Conservation (phyloP, 1,139 yeast species). For the Candida gigantensis region DNA sequence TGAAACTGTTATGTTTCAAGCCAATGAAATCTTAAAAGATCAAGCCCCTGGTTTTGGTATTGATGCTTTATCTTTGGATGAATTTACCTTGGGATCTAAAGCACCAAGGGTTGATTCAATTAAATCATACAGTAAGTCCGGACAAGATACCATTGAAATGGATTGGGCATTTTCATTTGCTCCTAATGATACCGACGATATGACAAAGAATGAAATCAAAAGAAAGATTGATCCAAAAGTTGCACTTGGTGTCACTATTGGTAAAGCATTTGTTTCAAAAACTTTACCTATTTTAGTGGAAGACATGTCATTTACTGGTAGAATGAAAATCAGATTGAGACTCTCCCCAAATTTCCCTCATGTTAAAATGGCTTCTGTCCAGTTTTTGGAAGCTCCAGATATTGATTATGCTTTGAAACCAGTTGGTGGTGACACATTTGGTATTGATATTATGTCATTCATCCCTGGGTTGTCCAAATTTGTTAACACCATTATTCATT, state of each 20-base stretch:
- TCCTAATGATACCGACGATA: constrained; percentile 78
- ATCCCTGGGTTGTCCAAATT: constrained; percentile 78
- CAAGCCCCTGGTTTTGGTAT: constrained; percentile 83
- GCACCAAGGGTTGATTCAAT: constrained; percentile 74
- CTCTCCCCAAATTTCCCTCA: constrained; percentile 71
- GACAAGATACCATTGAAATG: constrained; percentile 70
- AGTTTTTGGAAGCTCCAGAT: constrained; percentile 73
- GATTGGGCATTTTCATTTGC: constrained; percentile 81
- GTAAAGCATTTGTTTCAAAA: constrained; percentile 75
- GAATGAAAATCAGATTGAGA: constrained; percentile 65
- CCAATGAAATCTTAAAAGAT: constrained; percentile 65
- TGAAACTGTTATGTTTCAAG: constrained; percentile 68
- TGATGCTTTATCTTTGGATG: constrained; percentile 68
- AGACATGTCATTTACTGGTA: constrained; percentile 73
- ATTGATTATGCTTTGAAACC: constrained; percentile 81
- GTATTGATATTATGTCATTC: constrained; percentile 79
- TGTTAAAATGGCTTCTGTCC: constrained; percentile 67
- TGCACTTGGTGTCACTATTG: constrained; percentile 74
- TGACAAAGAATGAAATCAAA: constrained; percentile 73
- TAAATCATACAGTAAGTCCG: constrained; percentile 68
- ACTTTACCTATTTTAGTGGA: constrained; percentile 75
- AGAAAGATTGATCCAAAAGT: constrained; percentile 77
- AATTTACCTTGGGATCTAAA: constrained; percentile 76
- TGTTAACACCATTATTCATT: constrained; percentile 67
- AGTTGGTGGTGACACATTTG: constrained; percentile 85